Evolutionary conservation across 108 stramenopile species (phyloP), one percentile per base, ranked within the genome.

Genomic region (Mediolabrus comicus): DNA sequence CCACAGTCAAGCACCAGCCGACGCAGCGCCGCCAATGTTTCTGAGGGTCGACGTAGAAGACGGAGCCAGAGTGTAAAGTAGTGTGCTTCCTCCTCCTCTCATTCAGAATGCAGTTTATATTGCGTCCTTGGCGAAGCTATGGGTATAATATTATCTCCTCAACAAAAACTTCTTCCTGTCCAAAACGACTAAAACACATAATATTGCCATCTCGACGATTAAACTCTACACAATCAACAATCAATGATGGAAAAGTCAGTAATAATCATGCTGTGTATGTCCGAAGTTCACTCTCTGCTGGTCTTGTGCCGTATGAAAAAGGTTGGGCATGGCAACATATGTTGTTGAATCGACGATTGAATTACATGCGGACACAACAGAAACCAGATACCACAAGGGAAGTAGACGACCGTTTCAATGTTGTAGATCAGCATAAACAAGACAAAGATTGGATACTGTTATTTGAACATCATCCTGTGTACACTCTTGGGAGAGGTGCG

Each of bases 391-490:
- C 10, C 5, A 24, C 13, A 24, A 14, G 46, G 24, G 33, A 38
- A 34, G 36, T 11, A 41, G 0, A 61, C 57, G 7, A 4, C 7
- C 27, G 29, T n/a, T n/a, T n/a, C n/a, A 53, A 34, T 53, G 22
- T 28, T 26, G 1, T 24, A 49, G 46, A 49, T 5, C 59, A 61
- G 38, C 24, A 62, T 59, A n/a, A n/a, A 32, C 25, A 43, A 13
- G 80, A 88, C 38, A 43, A 35, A 10, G 89, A 93, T 68, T 72
- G 71, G 16, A 68, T 99, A 13, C 60, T 99, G 5, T 58, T 98
- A n/a, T 82, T 98, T 52, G 97, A 99, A 73, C 99, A 99, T 71
- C 36, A 81, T 11, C 95, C 94, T 13, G 96, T 97, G n/a, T 98
- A 98, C 79, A 99, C 99, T 5, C 80, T 99, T 24, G 99, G 99